phyloP scores from a whole-genome alignment of 106 monocot genomes.

The Dioscorea zingiberensis region DNA sequence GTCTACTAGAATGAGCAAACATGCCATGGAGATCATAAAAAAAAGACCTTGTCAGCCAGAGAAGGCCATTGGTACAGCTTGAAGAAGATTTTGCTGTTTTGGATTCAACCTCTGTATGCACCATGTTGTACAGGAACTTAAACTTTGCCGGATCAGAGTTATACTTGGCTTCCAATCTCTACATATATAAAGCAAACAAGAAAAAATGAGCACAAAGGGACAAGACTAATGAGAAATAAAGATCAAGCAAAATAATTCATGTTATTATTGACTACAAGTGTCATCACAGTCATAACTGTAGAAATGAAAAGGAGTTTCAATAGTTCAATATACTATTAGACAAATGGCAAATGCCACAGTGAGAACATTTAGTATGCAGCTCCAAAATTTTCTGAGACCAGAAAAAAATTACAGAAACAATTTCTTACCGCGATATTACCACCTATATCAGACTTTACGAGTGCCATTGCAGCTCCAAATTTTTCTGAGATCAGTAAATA shows the following conservation, averaged over 20 bases:
- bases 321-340: too few species aligned
- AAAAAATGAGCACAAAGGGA: background rate
- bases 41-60: constrained; percentile 70
- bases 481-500: constrained; percentile 53
- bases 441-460: constrained; percentile 93
- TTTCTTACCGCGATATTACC: constrained; percentile 78
- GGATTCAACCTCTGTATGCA: constrained; percentile 59
- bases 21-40: background rate
- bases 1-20: background rate
- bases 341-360: too few species aligned
- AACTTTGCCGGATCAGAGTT: constrained; percentile 66
- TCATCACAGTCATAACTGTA: too few species aligned
- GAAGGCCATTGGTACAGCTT: constrained; percentile 76
- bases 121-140: constrained; percentile 60
- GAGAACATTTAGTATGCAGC: too few species aligned
- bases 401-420: background rate
- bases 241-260: background rate
- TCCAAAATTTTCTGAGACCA: too few species aligned
- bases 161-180: constrained; percentile 81
- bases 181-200: background rate
- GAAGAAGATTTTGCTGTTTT: constrained; percentile 79
- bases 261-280: too few species aligned
- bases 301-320: too few species aligned
- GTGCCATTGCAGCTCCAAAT: constrained; percentile 90
- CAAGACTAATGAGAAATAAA: background rate